Conservation (phyloP, 2,329 filamentous ascomycete species). For the Penicillium vulpinum region DNA sequence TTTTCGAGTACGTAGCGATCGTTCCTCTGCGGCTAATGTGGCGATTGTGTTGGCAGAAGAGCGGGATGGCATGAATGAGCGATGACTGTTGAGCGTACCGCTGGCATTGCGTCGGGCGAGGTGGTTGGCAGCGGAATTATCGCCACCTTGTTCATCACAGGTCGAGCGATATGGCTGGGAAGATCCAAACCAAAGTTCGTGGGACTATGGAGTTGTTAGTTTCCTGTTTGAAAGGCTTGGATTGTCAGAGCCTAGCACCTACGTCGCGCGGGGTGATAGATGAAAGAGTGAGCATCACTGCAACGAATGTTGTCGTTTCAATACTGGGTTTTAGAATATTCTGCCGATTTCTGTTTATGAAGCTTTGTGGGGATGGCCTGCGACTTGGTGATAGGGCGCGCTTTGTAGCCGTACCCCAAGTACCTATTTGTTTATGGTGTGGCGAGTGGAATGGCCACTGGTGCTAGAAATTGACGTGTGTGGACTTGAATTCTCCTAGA, state of each 20-base stretch:
- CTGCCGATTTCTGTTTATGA: background rate
- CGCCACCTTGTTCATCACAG: constrained; percentile 34
- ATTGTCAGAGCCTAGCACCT: constrained; percentile 33
- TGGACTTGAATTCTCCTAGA: background rate
- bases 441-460: background rate
- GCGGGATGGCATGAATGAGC: constrained; percentile 44
- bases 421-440: background rate
- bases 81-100: constrained; percentile 20
- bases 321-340: background rate
- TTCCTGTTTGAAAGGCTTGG: constrained; percentile 18
- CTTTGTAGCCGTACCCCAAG: background rate
- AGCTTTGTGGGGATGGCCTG: background rate
- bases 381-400: background rate
- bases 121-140: constrained; percentile 25
- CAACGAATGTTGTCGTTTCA: background rate
- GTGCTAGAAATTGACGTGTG: background rate
- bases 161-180: constrained; percentile 51
- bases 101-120: constrained; percentile 30
- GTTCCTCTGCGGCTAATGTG: constrained; percentile 73
- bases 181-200: constrained; percentile 72
- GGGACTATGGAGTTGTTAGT: constrained; percentile 53
- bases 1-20: constrained; percentile 72
- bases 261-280: constrained; percentile 71
- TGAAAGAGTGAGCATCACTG: constrained; percentile 61
- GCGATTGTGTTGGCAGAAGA: constrained; percentile 64